These are phyloP conservation scores for Pyrenochaeta sp. DNA, from an alignment of 2,329 filamentous ascomycete species.

Conservation along the genomic window DNA sequence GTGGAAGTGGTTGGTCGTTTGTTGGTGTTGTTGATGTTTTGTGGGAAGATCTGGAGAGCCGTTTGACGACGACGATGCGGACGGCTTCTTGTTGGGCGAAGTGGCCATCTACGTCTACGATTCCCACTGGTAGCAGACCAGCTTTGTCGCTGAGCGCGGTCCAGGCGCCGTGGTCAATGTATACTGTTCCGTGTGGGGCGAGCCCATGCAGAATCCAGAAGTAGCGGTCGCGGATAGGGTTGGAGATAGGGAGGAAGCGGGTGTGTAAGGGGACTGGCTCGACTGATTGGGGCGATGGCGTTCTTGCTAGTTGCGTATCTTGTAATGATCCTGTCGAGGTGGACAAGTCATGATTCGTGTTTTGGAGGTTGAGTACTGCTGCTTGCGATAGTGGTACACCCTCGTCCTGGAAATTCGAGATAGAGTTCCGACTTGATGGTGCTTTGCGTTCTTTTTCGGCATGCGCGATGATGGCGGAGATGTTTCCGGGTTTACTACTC, in stretches of 20 bases:
- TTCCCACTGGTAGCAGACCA: slow-evolving; percentile 87
- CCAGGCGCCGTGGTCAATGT: slow-evolving; percentile 91
- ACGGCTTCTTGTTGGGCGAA: slow-evolving; percentile 96
- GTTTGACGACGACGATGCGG: slow-evolving; percentile 80
- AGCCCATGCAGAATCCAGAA: slow-evolving; percentile 98
- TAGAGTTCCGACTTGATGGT: slow-evolving; percentile 39
- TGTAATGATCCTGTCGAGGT: slow-evolving; percentile 32
- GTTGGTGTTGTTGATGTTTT: slow-evolving; percentile 13
- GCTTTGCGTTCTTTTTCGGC: slow-evolving; percentile 69
- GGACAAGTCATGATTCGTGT: slow-evolving; percentile 30
- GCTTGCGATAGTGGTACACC: slow-evolving; percentile 30
- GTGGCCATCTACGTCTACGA: slow-evolving; percentile 85
- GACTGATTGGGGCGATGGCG: slow-evolving; percentile 34
- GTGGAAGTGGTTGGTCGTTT: slow-evolving; percentile 10
- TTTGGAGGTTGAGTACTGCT: slow-evolving; percentile 29
- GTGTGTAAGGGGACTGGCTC: slow-evolving; percentile 75
- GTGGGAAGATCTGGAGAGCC: slow-evolving; percentile 38
- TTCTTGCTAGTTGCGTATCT: slow-evolving; percentile 40
- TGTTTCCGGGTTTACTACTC: slow-evolving; percentile 92
- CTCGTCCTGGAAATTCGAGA: slow-evolving; percentile 42
- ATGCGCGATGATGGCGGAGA: slow-evolving; percentile 84
- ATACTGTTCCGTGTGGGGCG: slow-evolving; percentile 87
- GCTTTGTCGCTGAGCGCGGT: slow-evolving; percentile 82
- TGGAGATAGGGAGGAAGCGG: slow-evolving; percentile 83
- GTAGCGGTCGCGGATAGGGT: slow-evolving; percentile 89